Base-by-base conservation (phyloP, 1,284 basidiomycete genomes). In the Microbotryum saponariae region DNA sequence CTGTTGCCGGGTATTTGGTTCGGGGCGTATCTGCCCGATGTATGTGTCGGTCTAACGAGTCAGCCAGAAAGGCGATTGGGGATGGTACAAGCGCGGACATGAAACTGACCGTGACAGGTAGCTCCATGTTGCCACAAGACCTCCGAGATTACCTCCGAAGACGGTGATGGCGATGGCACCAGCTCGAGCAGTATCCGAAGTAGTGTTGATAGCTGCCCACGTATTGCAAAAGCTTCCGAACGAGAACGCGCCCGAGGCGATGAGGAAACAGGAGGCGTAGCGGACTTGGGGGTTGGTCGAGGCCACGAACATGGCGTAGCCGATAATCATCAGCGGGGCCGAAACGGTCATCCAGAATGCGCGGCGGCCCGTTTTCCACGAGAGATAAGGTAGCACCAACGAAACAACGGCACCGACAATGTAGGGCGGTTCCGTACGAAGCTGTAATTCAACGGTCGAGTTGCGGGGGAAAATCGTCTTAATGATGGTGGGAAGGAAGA, bases 381-480 rank as follows among this genome's bases (percentile, higher is more conserved):
- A 69, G 1, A 66, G n/a, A 61, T 71, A 72, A 20, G 66, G 62
- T n/a, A 64, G 56, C 46, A 61, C 52, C n/a, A 75, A 37, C 0
- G 69, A 69, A n/a, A 64, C 60, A 21, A 71, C 58, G 1, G 68
- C 69, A 3, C 73, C 73, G 10, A 68, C 66, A 7, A 75, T 59
- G 59, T 74, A 74, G n/a, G 73, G 73, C 2, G 75, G 76, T 0
- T 76, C 75, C 4, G 74, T 75, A n/a, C 70, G 67, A 5, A 76
- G 7, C 29, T 31, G 29, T 44, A 74, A 67, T 16, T 71, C 51
- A 48, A 77, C 68, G 12, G 73, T 71, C 0, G 71, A 68, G 25
- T 66, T 58, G 10, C 62, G 62, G 0, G 77, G 77, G 67, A 74
- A 78, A 60, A 78, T 73, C 2, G 71, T 73, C 0, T 59, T 42